Evolutionary conservation across 2,329 filamentous ascomycete species (phyloP).

Genomic region (Colletotrichum trifolii): DNA sequence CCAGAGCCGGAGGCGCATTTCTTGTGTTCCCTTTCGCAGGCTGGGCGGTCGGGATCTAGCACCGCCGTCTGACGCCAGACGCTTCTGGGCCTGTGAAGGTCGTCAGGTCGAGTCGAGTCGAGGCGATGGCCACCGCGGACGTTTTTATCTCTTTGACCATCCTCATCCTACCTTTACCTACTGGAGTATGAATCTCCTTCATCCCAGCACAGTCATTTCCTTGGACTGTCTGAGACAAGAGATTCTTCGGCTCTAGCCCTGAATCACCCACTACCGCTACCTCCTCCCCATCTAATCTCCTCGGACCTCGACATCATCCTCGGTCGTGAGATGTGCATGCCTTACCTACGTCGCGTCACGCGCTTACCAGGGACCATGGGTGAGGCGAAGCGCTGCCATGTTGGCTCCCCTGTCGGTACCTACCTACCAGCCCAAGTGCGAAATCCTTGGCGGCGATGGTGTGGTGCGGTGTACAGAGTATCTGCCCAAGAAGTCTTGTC

Average conservation of each 20-base stretch:
- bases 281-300: neutral
- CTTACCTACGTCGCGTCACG: neutral
- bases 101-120: neutral
- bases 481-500: constrained; percentile 3
- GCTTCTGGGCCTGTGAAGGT: neutral
- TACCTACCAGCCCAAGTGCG: constrained; percentile 12
- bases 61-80: neutral
- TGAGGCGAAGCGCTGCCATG: constrained; percentile 4
- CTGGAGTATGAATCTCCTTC: neutral
- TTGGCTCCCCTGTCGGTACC: constrained; percentile 13
- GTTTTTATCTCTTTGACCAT: neutral
- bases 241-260: too few species aligned
- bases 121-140: neutral
- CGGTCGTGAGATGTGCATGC: too few species aligned
- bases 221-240: neutral
- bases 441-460: constrained; percentile 22
- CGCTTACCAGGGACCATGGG: neutral
- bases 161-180: neutral
- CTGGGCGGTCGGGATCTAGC: constrained; percentile 18
- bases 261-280: too few species aligned
- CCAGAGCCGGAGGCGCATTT: constrained; percentile 9
- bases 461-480: neutral
- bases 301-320: too few species aligned
- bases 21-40: neutral
- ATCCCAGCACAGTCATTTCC: neutral